Evolutionary conservation across 2,329 filamentous ascomycete genomes (phyloP), one percentile per base, ranked within the genome.

Genomic region (Mollisia scopiformis): DNA sequence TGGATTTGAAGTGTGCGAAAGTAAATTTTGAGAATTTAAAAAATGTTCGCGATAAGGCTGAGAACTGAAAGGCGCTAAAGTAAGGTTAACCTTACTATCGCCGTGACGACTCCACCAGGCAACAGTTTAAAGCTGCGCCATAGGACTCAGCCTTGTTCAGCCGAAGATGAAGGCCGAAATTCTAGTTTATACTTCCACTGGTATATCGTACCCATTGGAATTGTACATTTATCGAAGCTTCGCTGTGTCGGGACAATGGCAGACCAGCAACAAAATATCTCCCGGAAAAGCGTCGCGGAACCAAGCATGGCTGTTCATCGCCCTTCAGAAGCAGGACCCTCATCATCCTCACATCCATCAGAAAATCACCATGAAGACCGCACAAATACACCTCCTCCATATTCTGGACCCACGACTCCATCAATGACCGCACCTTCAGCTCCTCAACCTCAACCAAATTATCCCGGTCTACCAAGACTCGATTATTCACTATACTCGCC

Each of bases 401-500:
- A 72, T 41, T 70, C 68, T 0, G 67, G 65, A 8, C 66, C 71
- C 13, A 62, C 62, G 7, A 59, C 57, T 19, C 50, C 65, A 16
- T 31, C 60, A 14, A 53, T 57, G 47, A 47, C 59, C 6, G 10
- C 33, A n/a, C 51, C 57, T 10, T 28, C 57, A 19, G 30, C 53
- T 31, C 49, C 52, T 10, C 63, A 55, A 59, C 27, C 43, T n/a
- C 59, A 59, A 53, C n/a, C 59, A 6, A 52, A 28, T 19, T 66
- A 68, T 46, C 65, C 67, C 1, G 66, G 65, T 7, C 65, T 73
- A 13, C 71, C 71, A 1, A 59, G 55, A 14, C 63, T 73, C 13
- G 57, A 71, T 39, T 73, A 73, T 55, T 35, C 46, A 6, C 68
- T 71, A 46, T 86, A 86, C 71, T 75, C 74, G 6, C 83, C 82